phyloP scores from a whole-genome alignment of 2,329 filamentous ascomycete genomes.

The Ophiosphaerella korrae region DNA sequence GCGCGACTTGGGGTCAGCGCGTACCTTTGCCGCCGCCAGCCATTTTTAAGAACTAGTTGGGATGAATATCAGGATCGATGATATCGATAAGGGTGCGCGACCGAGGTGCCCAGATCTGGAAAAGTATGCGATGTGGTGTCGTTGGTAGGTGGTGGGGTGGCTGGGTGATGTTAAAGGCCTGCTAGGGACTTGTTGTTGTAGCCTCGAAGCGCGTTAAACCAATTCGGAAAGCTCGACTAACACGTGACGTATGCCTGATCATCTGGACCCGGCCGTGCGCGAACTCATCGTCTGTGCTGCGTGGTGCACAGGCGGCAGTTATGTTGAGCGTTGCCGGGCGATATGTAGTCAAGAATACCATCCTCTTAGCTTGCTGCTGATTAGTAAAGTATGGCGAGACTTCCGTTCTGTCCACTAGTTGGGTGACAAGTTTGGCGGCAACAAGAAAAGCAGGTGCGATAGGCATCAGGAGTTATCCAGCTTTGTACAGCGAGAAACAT shows the following conservation, averaged over 20 bases:
- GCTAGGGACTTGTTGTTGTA: conserved; percentile 39
- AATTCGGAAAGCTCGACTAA: conserved; percentile 29
- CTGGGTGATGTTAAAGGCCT: conserved; percentile 35
- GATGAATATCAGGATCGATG: conserved; percentile 27
- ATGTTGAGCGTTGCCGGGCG: neutral
- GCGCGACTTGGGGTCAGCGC: conserved; percentile 50
- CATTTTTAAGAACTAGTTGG: conserved; percentile 53
- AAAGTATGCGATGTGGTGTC: conserved; percentile 36
- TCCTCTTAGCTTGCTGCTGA: too few relatives aligned
- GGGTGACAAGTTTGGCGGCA: neutral
- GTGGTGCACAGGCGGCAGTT: conserved; percentile 6
- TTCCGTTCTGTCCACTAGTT: too few relatives aligned
- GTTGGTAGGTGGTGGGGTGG: conserved; percentile 41
- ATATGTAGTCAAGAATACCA: neutral
- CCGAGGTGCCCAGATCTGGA: conserved; percentile 28
- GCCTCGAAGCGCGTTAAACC: conserved; percentile 31
- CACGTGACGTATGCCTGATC: conserved; percentile 20
- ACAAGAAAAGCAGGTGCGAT: neutral
- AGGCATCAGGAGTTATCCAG: neutral
- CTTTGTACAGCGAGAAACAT: too few relatives aligned
- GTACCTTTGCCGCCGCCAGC: conserved; percentile 89
- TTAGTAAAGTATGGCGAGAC: too few relatives aligned
- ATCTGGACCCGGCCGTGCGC: conserved; percentile 16
- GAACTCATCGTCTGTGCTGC: conserved; percentile 24
- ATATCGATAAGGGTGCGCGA: conserved; percentile 40